Evolutionary conservation across 768 basidiomycete genomes (phyloP), one percentile per base, ranked within the genome.

Genomic region (Tubosaeta sp.): DNA sequence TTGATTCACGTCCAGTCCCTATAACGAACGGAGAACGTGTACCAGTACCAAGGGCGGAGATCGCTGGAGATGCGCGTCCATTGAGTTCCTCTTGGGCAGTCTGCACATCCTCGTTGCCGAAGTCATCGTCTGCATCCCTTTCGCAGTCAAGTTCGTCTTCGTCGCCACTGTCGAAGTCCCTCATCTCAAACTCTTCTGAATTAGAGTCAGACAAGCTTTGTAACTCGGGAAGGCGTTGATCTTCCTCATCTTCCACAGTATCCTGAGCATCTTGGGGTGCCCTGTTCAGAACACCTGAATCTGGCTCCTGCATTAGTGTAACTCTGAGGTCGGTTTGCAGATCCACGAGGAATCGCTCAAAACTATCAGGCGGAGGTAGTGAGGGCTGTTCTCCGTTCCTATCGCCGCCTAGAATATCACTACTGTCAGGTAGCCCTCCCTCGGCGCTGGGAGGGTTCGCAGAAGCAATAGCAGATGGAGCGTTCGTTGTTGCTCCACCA

Each of bases 311-410:
- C 22, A 77, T 78, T 53, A 92, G 65, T 9, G 84, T 83, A 6
- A 73, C 67, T 49, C 90, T 71, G 48, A 92, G 69, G 65, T 91
- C 90, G 16, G 76, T 70, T 66, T 91, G 90, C 47, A 91, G 61
- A 67, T 91, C 87, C 40, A 87, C 70, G 56, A 92, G 69, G 73
- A 92, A 92, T 25, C 86, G 77, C 61, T 91, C 89, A 59, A 92
- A 92, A 59, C 82, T 84, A 52, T 83, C 84, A 59, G 86, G 86
- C 0, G 74, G 68, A 8, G 79, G 76, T 12, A 67, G 54, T 0
- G 63, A 46, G 5, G 58, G n/a, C 25, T 53, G 49, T 49, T 56
- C 58, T 31, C 43, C 44, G 2, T 62, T 53, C 45, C 53, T 48
- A 11, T 51, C 64, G 22, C 51, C 48, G 24, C 49, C 22, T 12